phyloP scores from a whole-genome alignment of 495 filamentous ascomycete genomes.

The Trichoderma erinaceum region DNA sequence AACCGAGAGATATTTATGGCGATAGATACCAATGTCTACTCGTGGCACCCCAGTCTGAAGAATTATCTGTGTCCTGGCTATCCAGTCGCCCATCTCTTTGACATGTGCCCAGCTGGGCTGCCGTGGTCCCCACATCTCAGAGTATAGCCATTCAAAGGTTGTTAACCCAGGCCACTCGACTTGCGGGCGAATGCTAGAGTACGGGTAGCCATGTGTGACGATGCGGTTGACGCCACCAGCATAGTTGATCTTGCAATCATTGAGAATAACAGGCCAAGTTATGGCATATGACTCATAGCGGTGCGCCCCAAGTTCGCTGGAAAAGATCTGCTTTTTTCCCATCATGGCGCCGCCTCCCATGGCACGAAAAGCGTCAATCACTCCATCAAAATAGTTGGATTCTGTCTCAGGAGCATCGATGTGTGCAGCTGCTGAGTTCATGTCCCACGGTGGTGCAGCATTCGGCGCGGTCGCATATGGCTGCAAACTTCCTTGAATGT shows the following conservation, averaged over 20 bases:
- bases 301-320: slow-evolving; percentile 8
- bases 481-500: slow-evolving; percentile 12
- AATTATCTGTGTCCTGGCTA: slow-evolving; percentile 13
- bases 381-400: slow-evolving; percentile 15
- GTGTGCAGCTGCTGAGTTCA: slow-evolving; percentile 14
- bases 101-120: slow-evolving; percentile 14
- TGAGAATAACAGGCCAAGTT: slow-evolving; percentile 16
- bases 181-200: slow-evolving; percentile 13
- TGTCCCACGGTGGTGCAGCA: slow-evolving; percentile 6
- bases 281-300: slow-evolving; percentile 15
- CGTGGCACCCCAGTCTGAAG: slow-evolving; percentile 10
- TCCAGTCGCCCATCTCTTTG: slow-evolving; percentile 16
- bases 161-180: slow-evolving; percentile 9
- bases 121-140: slow-evolving; percentile 15
- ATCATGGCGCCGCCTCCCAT: slow-evolving; percentile 15
- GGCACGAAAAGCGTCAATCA: slow-evolving; percentile 14
- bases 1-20: slow-evolving; percentile 15
- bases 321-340: slow-evolving; percentile 15
- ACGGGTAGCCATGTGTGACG: slow-evolving; percentile 11
- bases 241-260: slow-evolving; percentile 16
- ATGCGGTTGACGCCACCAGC: slow-evolving; percentile 14
- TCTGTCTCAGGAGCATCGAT: slow-evolving; percentile 15
- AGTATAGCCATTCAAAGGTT: slow-evolving; percentile 15
- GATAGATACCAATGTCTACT: slow-evolving; percentile 15
- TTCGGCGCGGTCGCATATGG: slow-evolving; percentile 14